These are phyloP conservation scores for Diutina rugosa DNA, from an alignment of 1,139 yeast genomes.

Conservation along the genomic window DNA sequence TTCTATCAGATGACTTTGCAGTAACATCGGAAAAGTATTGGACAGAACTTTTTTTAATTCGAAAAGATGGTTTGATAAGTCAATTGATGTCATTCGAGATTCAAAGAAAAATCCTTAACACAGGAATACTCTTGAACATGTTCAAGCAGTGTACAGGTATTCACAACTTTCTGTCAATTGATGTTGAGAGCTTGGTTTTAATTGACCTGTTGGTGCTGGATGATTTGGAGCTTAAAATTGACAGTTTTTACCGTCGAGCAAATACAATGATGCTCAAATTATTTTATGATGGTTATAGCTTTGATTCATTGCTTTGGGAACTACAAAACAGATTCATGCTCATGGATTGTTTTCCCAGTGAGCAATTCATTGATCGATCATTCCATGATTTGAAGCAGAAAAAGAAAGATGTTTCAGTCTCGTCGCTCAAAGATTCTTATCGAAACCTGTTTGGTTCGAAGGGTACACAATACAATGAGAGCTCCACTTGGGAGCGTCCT, in stretches of 20 bases:
- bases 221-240: slow-evolving; percentile 44
- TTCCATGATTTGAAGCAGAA: slow-evolving; percentile 23
- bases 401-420: slow-evolving; percentile 10
- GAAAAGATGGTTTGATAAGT: slow-evolving; percentile 63
- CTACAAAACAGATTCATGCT: slow-evolving; percentile 44
- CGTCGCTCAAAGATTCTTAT: slow-evolving; percentile 16
- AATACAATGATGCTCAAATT: slow-evolving; percentile 49
- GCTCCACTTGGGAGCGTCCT: slow-evolving; percentile 1
- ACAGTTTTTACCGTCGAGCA: slow-evolving; percentile 56
- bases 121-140: slow-evolving; percentile 79
- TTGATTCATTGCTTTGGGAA: slow-evolving; percentile 32
- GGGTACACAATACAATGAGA: slow-evolving; percentile 3
- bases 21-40: slow-evolving; percentile 65
- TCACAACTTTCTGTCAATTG: slow-evolving; percentile 8
- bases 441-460: slow-evolving; percentile 2
- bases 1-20: slow-evolving; percentile 19
- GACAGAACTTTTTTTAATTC: slow-evolving; percentile 70
- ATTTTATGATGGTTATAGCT: slow-evolving; percentile 47
- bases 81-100: slow-evolving; percentile 45
- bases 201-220: slow-evolving; percentile 35
- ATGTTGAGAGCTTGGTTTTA: slow-evolving; percentile 16
- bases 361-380: slow-evolving; percentile 25
- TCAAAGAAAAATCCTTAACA: slow-evolving; percentile 55
- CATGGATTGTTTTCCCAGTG: slow-evolving; percentile 32
- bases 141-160: slow-evolving; percentile 44